phyloP scores from a whole-genome alignment of 2,329 filamentous ascomycete species.

The Aspergillus versicolor region DNA sequence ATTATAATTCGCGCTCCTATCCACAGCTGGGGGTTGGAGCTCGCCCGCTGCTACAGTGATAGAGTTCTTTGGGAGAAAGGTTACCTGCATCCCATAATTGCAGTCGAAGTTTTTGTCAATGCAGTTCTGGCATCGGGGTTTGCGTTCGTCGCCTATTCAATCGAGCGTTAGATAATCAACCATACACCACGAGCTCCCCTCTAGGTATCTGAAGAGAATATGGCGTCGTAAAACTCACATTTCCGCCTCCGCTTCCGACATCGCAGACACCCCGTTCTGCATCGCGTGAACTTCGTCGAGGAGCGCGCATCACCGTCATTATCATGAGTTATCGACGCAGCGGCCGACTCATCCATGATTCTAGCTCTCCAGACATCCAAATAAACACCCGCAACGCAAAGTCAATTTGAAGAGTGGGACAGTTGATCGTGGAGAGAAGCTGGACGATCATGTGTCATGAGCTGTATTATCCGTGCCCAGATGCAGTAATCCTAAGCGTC shows the following conservation, averaged over 20 bases:
- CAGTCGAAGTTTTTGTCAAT: slow-evolving; percentile 49
- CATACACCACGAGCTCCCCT: too few relatives aligned
- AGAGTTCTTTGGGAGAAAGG: slow-evolving; percentile 52
- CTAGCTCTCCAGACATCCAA: too few relatives aligned
- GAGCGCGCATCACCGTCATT: background rate
- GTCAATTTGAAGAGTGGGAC: too few relatives aligned
- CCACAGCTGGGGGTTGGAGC: background rate
- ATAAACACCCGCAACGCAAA: too few relatives aligned
- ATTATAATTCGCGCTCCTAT: slow-evolving; percentile 15
- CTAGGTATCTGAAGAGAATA: background rate
- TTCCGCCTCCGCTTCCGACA: slow-evolving; percentile 52
- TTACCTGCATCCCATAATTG: slow-evolving; percentile 49
- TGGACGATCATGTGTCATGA: too few relatives aligned
- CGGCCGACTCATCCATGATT: background rate
- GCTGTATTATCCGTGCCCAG: too few relatives aligned
- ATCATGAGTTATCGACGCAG: background rate
- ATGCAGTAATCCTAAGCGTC: too few relatives aligned
- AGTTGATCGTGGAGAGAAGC: too few relatives aligned
- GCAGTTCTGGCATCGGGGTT: slow-evolving; percentile 52
- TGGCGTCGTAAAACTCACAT: slow-evolving; percentile 36
- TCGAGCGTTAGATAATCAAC: too few relatives aligned
- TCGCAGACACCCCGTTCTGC: slow-evolving; percentile 49
- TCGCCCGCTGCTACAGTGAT: slow-evolving; percentile 36
- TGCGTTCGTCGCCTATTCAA: slow-evolving; percentile 50
- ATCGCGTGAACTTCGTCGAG: slow-evolving; percentile 19